Percentiles rank a stretch among this genome's conserved stretches.
Evolutionary conservation across 306 rosid genomes (phyloP).

Genomic region (Vigna trinervia): DNA sequence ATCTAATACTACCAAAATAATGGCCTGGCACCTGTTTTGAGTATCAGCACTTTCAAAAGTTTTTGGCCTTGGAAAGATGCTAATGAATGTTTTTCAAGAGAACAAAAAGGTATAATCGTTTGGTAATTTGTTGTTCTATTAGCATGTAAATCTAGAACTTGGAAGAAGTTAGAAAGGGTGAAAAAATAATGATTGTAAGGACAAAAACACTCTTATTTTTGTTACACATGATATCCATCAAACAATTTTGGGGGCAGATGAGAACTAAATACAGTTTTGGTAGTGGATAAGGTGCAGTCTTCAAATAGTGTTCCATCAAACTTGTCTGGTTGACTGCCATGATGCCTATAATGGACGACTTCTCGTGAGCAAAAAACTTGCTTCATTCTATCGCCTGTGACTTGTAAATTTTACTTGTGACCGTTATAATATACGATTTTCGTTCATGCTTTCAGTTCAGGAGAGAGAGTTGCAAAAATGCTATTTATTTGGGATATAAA

Average conservation of each 20-base stretch:
- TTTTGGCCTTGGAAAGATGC: conserved; percentile 27
- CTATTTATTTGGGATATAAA: neutral
- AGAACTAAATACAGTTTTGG: conserved; percentile 14
- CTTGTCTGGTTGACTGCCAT: neutral
- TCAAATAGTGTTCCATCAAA: neutral
- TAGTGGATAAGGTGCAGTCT: neutral
- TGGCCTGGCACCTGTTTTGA: conserved; percentile 47
- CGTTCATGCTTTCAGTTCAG: neutral
- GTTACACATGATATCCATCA: neutral
- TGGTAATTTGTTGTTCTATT: conserved; percentile 14
- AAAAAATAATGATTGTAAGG: neutral
- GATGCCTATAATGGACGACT: neutral
- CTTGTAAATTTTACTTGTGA: neutral
- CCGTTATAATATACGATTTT: neutral
- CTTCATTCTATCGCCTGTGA: neutral
- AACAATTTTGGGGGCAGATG: conserved; percentile 15
- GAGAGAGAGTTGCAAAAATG: neutral
- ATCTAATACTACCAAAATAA: conserved; percentile 45
- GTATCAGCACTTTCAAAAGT: conserved; percentile 23
- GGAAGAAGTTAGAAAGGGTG: conserved; percentile 1
- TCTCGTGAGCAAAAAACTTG: conserved; percentile 20
- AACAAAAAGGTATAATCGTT: conserved; percentile 24
- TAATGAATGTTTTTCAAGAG: conserved; percentile 33
- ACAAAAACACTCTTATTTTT: neutral
- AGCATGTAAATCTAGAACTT: conserved; percentile 6